Percentiles rank a stretch among this genome's conserved stretches.
Evolutionary conservation across 495 filamentous ascomycete genomes (phyloP).

Genomic region (Tricharina praecox): DNA sequence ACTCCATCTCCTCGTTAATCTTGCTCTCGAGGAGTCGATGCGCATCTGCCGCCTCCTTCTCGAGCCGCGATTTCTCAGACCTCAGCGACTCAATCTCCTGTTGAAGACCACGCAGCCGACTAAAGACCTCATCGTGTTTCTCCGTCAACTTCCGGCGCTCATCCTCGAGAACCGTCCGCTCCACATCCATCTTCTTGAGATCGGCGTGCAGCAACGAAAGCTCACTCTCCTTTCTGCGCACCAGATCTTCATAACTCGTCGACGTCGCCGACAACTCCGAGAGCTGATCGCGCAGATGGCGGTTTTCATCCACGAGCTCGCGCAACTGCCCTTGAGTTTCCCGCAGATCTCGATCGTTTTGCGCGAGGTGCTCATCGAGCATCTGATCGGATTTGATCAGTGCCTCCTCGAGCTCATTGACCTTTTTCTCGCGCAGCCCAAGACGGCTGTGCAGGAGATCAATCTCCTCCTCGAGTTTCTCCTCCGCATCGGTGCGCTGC

Average conservation of each 20-base stretch:
- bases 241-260: constrained; percentile 82
- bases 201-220: constrained; percentile 69
- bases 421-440: constrained; percentile 72
- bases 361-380: constrained; percentile 67
- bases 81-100: constrained; percentile 75
- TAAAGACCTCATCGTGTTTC: constrained; percentile 66
- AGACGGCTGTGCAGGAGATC: constrained; percentile 87
- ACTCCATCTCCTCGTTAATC: constrained; percentile 75
- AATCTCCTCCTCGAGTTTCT: constrained; percentile 59
- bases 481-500: constrained; percentile 53
- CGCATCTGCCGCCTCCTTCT: constrained; percentile 77
- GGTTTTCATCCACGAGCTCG: constrained; percentile 66
- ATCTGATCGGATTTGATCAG: constrained; percentile 76
- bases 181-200: constrained; percentile 57
- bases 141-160: constrained; percentile 50
- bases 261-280: constrained; percentile 78
- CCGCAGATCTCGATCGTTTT: constrained; percentile 30
- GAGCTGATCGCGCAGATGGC: constrained; percentile 68
- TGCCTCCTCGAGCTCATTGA: constrained; percentile 72
- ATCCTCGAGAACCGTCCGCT: constrained; percentile 57
- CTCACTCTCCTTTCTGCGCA: constrained; percentile 87
- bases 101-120: constrained; percentile 64
- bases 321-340: constrained; percentile 29
- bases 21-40: constrained; percentile 73
- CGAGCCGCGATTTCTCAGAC: constrained; percentile 62